Evolutionary conservation across 306 rosid genomes (phyloP).

Genomic region (Quercus rubra): DNA sequence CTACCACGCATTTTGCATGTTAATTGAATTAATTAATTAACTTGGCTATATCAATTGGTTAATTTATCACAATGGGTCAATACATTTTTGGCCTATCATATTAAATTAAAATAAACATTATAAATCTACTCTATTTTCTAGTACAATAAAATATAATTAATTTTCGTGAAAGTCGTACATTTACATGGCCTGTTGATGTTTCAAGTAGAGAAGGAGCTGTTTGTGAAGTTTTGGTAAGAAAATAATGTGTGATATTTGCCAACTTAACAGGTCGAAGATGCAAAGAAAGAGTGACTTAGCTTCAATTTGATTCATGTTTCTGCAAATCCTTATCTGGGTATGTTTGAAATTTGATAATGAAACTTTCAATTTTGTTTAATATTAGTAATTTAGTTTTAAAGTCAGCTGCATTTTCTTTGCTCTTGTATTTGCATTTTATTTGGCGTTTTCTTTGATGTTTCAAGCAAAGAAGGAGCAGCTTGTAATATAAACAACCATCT

Average conservation of each 20-base stretch:
- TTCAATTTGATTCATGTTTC: slow-evolving; percentile 23
- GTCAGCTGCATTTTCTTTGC: neutral
- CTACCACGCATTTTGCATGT: too few species aligned
- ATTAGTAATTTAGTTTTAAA: neutral
- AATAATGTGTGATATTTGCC: neutral
- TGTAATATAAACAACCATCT: too few species aligned
- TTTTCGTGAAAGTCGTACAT: slow-evolving; percentile 22
- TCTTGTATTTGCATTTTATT: neutral
- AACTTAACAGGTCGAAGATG: neutral
- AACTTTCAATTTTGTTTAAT: neutral
- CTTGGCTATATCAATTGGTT: too few species aligned
- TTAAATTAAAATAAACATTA: neutral
- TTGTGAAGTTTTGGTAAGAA: neutral
- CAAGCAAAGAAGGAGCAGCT: too few species aligned
- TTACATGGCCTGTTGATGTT: neutral
- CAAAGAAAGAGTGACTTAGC: slow-evolving; percentile 10
- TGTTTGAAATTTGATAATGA: slow-evolving; percentile 8
- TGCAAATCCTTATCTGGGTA: slow-evolving; percentile 26
- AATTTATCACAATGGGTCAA: too few species aligned
- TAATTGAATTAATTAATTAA: too few species aligned
- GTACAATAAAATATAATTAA: too few species aligned
- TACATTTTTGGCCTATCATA: too few species aligned
- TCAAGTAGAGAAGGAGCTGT: neutral
- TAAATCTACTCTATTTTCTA: neutral
- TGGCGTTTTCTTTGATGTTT: neutral